Evolutionary conservation across 2,329 filamentous ascomycete species (phyloP).

Genomic region (Pezicula rhizophila): DNA sequence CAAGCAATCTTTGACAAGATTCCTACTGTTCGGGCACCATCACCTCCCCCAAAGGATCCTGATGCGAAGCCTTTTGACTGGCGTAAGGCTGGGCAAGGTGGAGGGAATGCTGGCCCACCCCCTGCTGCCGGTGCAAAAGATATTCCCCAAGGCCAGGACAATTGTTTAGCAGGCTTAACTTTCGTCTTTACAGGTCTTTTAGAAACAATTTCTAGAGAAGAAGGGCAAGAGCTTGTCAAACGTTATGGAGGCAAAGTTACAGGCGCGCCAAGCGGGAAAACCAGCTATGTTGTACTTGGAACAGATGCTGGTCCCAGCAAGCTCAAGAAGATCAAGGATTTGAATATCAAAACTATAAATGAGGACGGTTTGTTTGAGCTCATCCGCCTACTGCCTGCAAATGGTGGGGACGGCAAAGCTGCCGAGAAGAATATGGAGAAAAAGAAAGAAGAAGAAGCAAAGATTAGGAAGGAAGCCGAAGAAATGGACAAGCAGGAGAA

Average conservation of each 20-base stretch:
- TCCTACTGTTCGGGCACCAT: constrained; percentile 73
- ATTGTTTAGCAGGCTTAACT: constrained; percentile 80
- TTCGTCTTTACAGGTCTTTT: constrained; percentile 96
- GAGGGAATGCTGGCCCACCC: constrained; percentile 57
- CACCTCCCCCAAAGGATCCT: constrained; percentile 68
- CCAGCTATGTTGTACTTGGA: constrained; percentile 87
- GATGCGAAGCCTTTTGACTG: constrained; percentile 72
- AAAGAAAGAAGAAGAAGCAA: constrained; percentile 76
- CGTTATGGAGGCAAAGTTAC: constrained; percentile 91
- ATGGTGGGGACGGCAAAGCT: constrained; percentile 82
- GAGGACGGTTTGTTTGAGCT: constrained; percentile 88
- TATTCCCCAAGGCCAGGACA: constrained; percentile 75
- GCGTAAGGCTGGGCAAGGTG: constrained; percentile 52
- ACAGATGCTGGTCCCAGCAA: constrained; percentile 91
- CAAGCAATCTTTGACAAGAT: constrained; percentile 86
- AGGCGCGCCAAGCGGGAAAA: constrained; percentile 80
- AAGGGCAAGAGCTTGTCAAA: constrained; percentile 82
- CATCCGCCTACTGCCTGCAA: constrained; percentile 72
- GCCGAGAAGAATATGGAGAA: constrained; percentile 83
- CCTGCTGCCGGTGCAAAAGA: constrained; percentile 60
- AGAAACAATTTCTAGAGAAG: constrained; percentile 73
- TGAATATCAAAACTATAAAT: constrained; percentile 84
- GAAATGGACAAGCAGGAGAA: constrained; percentile 84
- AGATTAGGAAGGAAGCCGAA: constrained; percentile 66
- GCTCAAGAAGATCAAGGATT: constrained; percentile 73